Percentiles rank a stretch among this genome's conserved stretches.
Evolutionary conservation across 257 asterid genomes (phyloP).

Genomic region (Solanum bulbocastanum): DNA sequence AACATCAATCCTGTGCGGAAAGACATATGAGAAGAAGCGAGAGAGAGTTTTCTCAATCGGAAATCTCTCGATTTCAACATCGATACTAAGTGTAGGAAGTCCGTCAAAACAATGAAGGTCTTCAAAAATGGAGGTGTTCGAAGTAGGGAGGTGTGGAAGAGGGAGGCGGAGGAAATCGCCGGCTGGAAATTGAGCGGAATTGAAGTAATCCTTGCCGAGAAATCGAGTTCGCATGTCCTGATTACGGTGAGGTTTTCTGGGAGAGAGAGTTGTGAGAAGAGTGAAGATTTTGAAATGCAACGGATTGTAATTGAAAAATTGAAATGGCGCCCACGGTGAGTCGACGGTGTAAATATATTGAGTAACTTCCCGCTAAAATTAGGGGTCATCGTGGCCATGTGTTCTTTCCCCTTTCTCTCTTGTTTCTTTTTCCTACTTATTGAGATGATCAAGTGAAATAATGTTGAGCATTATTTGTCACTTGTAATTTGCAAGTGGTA

Average conservation of each 20-base stretch:
- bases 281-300: neutral
- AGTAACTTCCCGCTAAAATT: neutral
- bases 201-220: slow-evolving; percentile 33
- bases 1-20: slow-evolving; percentile 44
- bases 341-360: neutral
- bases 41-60: slow-evolving; percentile 64
- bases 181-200: slow-evolving; percentile 16
- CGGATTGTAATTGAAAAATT: neutral
- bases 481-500: too few species aligned
- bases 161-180: slow-evolving; percentile 49
- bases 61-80: slow-evolving; percentile 34
- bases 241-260: neutral
- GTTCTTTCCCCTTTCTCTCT: neutral
- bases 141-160: slow-evolving; percentile 18
- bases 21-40: slow-evolving; percentile 54
- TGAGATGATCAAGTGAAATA: neutral
- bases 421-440: neutral
- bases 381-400: neutral
- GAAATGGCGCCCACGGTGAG: neutral
- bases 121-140: neutral
- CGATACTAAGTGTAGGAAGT: slow-evolving; percentile 23
- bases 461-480: neutral
- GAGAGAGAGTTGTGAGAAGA: neutral
- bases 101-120: slow-evolving; percentile 27
- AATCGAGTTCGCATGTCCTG: slow-evolving; percentile 87